A percentile compares a stretch with the other conserved stretches of the same genome.
phyloP scores from a whole-genome alignment of 1,284 basidiomycete genomes.

The Grifola frondosa region DNA sequence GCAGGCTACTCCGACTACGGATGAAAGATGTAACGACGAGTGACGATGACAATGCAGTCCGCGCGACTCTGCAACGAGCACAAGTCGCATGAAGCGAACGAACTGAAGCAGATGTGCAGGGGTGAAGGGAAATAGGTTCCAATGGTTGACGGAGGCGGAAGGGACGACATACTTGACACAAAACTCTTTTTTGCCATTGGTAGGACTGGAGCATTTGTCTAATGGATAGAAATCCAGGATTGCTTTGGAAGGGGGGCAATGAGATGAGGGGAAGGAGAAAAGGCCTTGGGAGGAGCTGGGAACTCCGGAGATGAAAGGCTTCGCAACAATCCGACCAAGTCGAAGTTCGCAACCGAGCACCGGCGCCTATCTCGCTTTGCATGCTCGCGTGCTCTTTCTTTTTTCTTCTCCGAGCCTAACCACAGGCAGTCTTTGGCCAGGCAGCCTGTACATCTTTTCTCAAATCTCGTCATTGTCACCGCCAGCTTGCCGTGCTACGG shows the following conservation, averaged over 20 bases:
- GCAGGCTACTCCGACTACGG: too few relatives aligned
- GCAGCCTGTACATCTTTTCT: conserved; percentile 7
- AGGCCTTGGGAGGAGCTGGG: conserved; percentile 14
- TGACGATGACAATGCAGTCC: too few relatives aligned
- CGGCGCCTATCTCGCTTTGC: not conserved
- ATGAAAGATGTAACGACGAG: too few relatives aligned
- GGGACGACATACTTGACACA: conserved; percentile 28
- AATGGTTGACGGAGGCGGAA: conserved; percentile 5
- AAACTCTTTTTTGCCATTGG: conserved; percentile 36
- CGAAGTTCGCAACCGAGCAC: conserved; percentile 11
- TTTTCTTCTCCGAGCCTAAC: conserved; percentile 10
- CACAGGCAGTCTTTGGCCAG: not conserved
- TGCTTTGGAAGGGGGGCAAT: conserved; percentile 20
- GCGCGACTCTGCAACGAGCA: too few relatives aligned
- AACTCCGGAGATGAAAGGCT: conserved; percentile 5
- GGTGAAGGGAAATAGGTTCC: not conserved
- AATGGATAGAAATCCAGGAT: conserved; percentile 30
- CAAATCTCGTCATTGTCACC: not conserved
- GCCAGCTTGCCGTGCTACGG: not conserved
- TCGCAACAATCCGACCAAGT: conserved; percentile 15
- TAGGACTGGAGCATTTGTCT: conserved; percentile 30
- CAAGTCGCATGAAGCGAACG: too few relatives aligned
- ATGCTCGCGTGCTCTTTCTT: conserved; percentile 4
- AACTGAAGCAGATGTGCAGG: too few relatives aligned
- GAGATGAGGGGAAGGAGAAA: conserved; percentile 22